Conservation (phyloP, 345 rosid species). For the Sisymbrium irio region DNA sequence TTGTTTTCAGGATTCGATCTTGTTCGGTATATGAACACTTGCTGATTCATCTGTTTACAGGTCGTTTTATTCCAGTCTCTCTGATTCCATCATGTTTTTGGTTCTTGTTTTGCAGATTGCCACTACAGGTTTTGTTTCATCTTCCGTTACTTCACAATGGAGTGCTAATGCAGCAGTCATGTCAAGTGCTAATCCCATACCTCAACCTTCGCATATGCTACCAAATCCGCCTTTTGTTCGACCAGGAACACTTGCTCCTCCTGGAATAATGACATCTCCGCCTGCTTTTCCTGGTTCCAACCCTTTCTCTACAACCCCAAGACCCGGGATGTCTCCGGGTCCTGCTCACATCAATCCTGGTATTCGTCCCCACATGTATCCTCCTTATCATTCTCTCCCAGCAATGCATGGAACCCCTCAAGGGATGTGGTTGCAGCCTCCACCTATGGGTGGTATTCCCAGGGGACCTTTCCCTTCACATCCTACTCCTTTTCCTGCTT, state of each 20-base stretch:
- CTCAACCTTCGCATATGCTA: slow-evolving; percentile 38
- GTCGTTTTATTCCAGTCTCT: not conserved
- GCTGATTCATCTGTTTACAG: slow-evolving; percentile 6
- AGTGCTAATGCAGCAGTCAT: slow-evolving; percentile 31
- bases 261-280: slow-evolving; percentile 42
- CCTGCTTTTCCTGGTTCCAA: slow-evolving; percentile 43
- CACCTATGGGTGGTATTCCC: slow-evolving; percentile 55
- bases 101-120: slow-evolving; percentile 37
- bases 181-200: slow-evolving; percentile 34
- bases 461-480: slow-evolving; percentile 62
- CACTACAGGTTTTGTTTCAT: slow-evolving; percentile 34
- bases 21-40: not conserved
- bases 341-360: slow-evolving; percentile 46
- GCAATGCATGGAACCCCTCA: slow-evolving; percentile 57
- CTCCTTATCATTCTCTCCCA: slow-evolving; percentile 60
- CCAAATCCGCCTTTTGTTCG: slow-evolving; percentile 39
- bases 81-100: slow-evolving; percentile 42
- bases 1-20: not conserved
- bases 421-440: slow-evolving; percentile 79
- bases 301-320: slow-evolving; percentile 41
- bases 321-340: slow-evolving; percentile 42
- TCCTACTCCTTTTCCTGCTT: slow-evolving; percentile 57
- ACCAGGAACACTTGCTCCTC: slow-evolving; percentile 42
- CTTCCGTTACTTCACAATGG: slow-evolving; percentile 38
- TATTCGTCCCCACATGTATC: slow-evolving; percentile 59